Conservation (phyloP, 1,284 basidiomycete genomes). For the Thecaphora thlaspeos region DNA sequence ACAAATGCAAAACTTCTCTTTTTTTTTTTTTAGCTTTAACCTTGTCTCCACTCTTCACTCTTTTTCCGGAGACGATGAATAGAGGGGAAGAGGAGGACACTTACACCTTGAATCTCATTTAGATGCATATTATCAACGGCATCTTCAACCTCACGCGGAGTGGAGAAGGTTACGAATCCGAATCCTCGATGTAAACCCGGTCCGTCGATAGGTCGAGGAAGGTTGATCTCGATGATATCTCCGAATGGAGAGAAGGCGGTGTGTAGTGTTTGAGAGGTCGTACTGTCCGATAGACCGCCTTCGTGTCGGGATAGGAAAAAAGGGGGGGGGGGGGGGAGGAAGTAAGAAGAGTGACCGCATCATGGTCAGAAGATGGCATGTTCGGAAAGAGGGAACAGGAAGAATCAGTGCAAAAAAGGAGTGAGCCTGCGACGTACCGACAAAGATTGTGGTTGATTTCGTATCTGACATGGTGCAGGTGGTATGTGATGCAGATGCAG, state of each 20-base stretch:
- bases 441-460: no score
- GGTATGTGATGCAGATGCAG: no score
- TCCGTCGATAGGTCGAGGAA: slow-evolving; percentile 9
- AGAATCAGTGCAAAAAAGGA: no score
- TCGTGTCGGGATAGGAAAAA: neutral
- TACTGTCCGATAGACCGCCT: neutral
- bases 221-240: slow-evolving; percentile 31
- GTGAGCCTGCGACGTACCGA: no score
- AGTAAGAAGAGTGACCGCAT: neutral
- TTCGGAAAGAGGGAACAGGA: no score
- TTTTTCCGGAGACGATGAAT: no score
- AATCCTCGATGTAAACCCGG: slow-evolving; percentile 16
- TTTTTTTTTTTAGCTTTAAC: no score
- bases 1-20: neutral
- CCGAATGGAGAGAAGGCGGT: slow-evolving; percentile 27
- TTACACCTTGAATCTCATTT: slow-evolving; percentile 14
- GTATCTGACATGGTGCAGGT: no score
- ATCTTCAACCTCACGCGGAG: slow-evolving; percentile 19
- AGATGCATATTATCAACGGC: slow-evolving; percentile 43
- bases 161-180: slow-evolving; percentile 30
- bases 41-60: no score
- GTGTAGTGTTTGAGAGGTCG: slow-evolving; percentile 1
- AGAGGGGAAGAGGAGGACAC: neutral
- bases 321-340: neutral
- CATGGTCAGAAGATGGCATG: no score